phyloP scores from a whole-genome alignment of 306 rosid species.

The Prunus persica region DNA sequence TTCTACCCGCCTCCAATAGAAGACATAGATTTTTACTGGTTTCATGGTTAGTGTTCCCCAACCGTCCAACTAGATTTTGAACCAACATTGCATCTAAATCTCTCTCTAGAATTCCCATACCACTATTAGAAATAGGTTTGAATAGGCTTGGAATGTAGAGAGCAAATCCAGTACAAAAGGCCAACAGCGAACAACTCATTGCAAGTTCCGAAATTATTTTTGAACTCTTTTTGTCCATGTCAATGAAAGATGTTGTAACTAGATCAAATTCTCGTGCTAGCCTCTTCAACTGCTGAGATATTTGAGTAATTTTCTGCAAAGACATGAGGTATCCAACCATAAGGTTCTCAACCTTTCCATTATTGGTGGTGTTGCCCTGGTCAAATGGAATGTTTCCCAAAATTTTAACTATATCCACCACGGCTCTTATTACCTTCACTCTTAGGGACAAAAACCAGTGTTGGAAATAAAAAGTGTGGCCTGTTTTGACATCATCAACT shows the following conservation, averaged over 20 bases:
- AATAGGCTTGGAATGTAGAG: slow-evolving; percentile 33
- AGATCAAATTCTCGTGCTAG: slow-evolving; percentile 51
- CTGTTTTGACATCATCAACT: slow-evolving; percentile 17
- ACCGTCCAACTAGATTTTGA: slow-evolving; percentile 40
- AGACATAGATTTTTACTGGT: slow-evolving; percentile 32
- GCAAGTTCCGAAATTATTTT: slow-evolving; percentile 44
- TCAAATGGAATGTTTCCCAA: slow-evolving; percentile 25
- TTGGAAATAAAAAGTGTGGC: slow-evolving; percentile 49
- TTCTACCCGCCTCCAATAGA: slow-evolving; percentile 34
- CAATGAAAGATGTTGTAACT: slow-evolving; percentile 41
- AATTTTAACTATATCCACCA: slow-evolving; percentile 29
- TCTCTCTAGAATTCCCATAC: slow-evolving; percentile 19
- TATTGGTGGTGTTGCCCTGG: slow-evolving; percentile 3
- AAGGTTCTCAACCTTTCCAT: slow-evolving; percentile 17
- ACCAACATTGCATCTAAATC: slow-evolving; percentile 22
- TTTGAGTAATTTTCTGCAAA: slow-evolving; percentile 28
- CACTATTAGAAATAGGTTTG: not conserved
- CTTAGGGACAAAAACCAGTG: slow-evolving; percentile 63
- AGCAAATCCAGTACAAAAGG: slow-evolving; percentile 46
- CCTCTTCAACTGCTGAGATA: slow-evolving; percentile 37
- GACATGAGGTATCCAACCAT: slow-evolving; percentile 13
- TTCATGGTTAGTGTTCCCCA: slow-evolving; percentile 45
- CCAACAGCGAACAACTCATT: slow-evolving; percentile 52
- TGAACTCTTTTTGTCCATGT: slow-evolving; percentile 49
- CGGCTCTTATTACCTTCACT: slow-evolving; percentile 40